Evolutionary conservation across 1,139 yeast species (phyloP).

Genomic region (Nakaseomyces delphensis): DNA sequence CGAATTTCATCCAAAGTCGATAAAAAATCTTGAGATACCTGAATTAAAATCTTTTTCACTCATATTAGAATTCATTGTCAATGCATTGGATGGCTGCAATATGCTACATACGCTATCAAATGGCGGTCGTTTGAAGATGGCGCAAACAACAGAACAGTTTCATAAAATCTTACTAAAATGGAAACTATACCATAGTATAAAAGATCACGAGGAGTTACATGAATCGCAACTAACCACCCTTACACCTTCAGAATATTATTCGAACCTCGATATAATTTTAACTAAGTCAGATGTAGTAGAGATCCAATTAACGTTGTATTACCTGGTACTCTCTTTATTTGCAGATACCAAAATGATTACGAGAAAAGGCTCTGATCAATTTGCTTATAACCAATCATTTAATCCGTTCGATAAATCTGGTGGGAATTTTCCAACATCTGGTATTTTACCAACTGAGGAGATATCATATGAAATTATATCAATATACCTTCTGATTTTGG

Average conservation of each 20-base stretch:
- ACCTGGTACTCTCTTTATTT: constrained; percentile 20
- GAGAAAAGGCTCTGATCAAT: constrained; percentile 2
- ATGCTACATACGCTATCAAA: constrained; percentile 17
- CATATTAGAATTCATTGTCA: constrained; percentile 16
- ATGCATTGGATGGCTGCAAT: constrained; percentile 24
- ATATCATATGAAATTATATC: constrained; percentile 26
- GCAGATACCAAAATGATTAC: constrained; percentile 13
- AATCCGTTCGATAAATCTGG: not conserved
- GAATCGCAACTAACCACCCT: not conserved
- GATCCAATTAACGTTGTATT: constrained; percentile 26
- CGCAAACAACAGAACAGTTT: constrained; percentile 20
- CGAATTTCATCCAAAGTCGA: constrained; percentile 25
- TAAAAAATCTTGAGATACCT: constrained; percentile 16
- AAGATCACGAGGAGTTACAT: constrained; percentile 20
- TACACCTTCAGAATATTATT: not conserved
- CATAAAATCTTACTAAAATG: constrained; percentile 19
- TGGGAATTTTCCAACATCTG: not conserved
- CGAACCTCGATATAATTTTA: constrained; percentile 8
- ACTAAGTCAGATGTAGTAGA: constrained; percentile 25
- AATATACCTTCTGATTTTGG: constrained; percentile 23
- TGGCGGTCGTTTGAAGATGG: constrained; percentile 16
- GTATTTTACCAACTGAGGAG: constrained; percentile 13
- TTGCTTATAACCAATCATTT: not conserved
- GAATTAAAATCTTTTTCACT: constrained; percentile 22
- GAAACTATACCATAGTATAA: constrained; percentile 24